These are phyloP conservation scores for Paxillus ammoniavirescens DNA, from an alignment of 768 basidiomycete species.

Conservation along the genomic window DNA sequence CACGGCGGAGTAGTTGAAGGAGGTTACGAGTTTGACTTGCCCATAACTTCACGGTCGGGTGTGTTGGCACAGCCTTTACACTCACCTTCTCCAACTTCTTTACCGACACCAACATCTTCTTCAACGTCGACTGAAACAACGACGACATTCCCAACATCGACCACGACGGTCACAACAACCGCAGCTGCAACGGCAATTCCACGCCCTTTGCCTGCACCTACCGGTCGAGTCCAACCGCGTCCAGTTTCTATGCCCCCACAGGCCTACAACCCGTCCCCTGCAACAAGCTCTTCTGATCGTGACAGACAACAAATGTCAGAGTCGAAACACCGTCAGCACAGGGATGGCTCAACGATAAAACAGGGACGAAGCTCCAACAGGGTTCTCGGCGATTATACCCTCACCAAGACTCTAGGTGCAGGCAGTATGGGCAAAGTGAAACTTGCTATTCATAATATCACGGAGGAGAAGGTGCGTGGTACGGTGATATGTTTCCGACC, in stretches of 20 bases:
- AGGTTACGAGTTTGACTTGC: constrained; percentile 68
- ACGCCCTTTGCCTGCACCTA: constrained; percentile 31
- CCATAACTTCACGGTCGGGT: constrained; percentile 36
- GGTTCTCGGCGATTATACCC: constrained; percentile 90
- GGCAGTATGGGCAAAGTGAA: constrained; percentile 99
- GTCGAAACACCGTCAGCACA: constrained; percentile 28
- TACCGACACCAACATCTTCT: constrained; percentile 6
- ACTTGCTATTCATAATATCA: constrained; percentile 83
- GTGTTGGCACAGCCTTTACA: constrained; percentile 22
- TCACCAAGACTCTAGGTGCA: constrained; percentile 95
- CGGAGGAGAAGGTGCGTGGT: constrained; percentile 84
- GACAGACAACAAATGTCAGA: constrained; percentile 28
- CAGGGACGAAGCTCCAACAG: constrained; percentile 40
- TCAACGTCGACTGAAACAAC: constrained; percentile 14
- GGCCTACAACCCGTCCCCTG: constrained; percentile 36
- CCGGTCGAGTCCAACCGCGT: constrained; percentile 38
- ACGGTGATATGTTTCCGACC: neutral
- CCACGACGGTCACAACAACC: constrained; percentile 5
- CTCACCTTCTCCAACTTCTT: constrained; percentile 15
- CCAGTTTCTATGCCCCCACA: constrained; percentile 80
- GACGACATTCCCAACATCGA: neutral
- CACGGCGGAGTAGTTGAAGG: constrained; percentile 49
- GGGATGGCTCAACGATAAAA: constrained; percentile 33
- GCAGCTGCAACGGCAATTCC: constrained; percentile 30
- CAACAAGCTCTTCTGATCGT: constrained; percentile 32